A percentile compares a stretch with the other conserved stretches of the same genome.
These are phyloP conservation scores for Anthracocystis walkeri DNA, from an alignment of 1,284 basidiomycete species.

Conservation along the genomic window DNA sequence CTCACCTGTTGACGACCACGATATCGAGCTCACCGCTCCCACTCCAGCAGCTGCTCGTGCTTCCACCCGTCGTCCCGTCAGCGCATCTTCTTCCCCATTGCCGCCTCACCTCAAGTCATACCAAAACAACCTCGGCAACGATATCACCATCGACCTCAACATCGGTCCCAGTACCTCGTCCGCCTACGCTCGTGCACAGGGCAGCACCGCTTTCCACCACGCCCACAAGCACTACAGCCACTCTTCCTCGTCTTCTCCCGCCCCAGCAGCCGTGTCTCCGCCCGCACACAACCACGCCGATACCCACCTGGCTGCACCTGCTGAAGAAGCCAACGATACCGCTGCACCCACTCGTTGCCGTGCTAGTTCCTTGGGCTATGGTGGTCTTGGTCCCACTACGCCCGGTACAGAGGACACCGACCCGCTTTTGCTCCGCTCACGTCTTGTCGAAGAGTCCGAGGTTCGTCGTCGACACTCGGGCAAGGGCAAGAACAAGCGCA, in stretches of 20 bases:
- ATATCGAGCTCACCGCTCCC: conserved; percentile 54
- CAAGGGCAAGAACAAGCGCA: conserved; percentile 65
- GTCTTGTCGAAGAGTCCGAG: conserved; percentile 70
- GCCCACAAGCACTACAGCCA: conserved; percentile 34
- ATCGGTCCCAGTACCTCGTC: conserved; percentile 50
- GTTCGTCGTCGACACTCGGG: conserved; percentile 68
- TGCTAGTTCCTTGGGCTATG: conserved; percentile 40
- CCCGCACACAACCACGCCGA: conserved; percentile 1
- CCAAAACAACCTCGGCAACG: conserved; percentile 33
- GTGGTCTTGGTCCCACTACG: conserved; percentile 21
- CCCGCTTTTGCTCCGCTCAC: conserved; percentile 70
- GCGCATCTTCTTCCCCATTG: conserved; percentile 30
- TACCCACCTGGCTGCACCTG: conserved; percentile 11
- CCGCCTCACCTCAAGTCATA: conserved; percentile 27
- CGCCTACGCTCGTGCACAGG: conserved; percentile 47
- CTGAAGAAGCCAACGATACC: not conserved
- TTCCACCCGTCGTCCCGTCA: conserved; percentile 9
- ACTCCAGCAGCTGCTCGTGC: conserved; percentile 30
- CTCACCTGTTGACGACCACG: conserved; percentile 39
- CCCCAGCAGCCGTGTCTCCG: not conserved
- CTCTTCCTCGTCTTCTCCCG: conserved; percentile 28
- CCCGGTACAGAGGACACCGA: conserved; percentile 65
- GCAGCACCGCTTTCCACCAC: conserved; percentile 47
- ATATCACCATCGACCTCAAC: conserved; percentile 53
- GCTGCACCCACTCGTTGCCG: conserved; percentile 30